A percentile compares a stretch with the other conserved stretches of the same genome.
These are phyloP conservation scores for Naganishia sp. DNA, from an alignment of 1,284 basidiomycete genomes.

Conservation along the genomic window DNA sequence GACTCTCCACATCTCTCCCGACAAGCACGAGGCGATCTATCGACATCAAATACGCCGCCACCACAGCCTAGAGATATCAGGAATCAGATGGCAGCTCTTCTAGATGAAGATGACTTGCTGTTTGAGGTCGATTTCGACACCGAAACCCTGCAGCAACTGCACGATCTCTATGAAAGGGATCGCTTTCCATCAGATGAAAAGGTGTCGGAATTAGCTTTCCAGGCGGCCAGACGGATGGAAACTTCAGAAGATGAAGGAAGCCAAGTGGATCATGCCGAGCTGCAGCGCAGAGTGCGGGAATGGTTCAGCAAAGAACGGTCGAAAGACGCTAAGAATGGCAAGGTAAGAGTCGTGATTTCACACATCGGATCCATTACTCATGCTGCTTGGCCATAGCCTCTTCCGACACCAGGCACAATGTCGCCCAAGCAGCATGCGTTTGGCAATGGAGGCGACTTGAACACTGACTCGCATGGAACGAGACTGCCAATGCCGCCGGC, in stretches of 20 bases:
- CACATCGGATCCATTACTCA: not conserved
- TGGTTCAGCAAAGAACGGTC: conserved; percentile 27
- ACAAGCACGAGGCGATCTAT: not conserved
- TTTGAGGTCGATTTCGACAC: conserved; percentile 27
- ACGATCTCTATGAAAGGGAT: conserved; percentile 15
- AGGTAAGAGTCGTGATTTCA: conserved; percentile 1
- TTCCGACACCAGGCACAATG: conserved; percentile 25
- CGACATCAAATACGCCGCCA: conserved; percentile 11
- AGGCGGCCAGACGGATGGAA: conserved; percentile 15
- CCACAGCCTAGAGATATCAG: conserved; percentile 2
- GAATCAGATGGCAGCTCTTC: not conserved
- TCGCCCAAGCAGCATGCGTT: conserved; percentile 16
- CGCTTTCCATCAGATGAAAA: conserved; percentile 16
- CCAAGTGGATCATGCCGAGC: conserved; percentile 7
- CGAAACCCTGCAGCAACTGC: conserved; percentile 18
- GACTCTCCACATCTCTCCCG: not conserved
- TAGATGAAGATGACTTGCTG: conserved; percentile 23
- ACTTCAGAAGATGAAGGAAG: conserved; percentile 7
- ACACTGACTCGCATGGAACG: not conserved
- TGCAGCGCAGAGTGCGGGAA: conserved; percentile 18
- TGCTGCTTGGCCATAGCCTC: not conserved
- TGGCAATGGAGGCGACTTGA: not conserved
- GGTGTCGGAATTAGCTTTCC: conserved; percentile 3
- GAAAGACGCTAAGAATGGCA: conserved; percentile 26
- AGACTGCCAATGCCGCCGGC: conserved; percentile 20